Evolutionary conservation across 1,284 basidiomycete species (phyloP).

Genomic region (Hypsizygus ulmarius): DNA sequence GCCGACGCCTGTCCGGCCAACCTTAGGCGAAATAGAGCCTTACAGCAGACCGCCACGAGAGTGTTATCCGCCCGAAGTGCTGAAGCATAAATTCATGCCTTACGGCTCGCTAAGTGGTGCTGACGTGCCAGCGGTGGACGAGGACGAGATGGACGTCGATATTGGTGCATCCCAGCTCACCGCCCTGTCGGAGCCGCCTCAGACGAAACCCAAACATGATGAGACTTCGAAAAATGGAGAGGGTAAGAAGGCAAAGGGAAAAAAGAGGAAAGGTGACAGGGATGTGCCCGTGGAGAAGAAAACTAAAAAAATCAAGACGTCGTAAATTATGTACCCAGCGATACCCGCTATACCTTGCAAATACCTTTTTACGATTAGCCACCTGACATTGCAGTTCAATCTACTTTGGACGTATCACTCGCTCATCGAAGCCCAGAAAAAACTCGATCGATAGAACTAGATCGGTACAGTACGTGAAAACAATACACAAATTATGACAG

Average conservation of each 20-base stretch:
- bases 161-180: not conserved
- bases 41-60: conserved; percentile 55
- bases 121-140: conserved; percentile 20
- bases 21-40: conserved; percentile 19
- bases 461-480: conserved; percentile 4
- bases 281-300: conserved; percentile 30
- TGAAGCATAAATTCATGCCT: conserved; percentile 65
- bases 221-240: conserved; percentile 7
- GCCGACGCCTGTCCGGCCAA: conserved; percentile 30
- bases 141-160: conserved; percentile 18
- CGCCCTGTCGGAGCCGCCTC: not conserved
- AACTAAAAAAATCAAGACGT: conserved; percentile 41
- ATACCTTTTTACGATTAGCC: too few species aligned
- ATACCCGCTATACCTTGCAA: too few species aligned
- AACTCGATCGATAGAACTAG: conserved; percentile 7
- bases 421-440: too few species aligned
- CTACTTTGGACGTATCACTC: too few species aligned
- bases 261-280: conserved; percentile 45
- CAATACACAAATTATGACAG: conserved; percentile 12
- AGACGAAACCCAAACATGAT: conserved; percentile 6
- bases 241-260: conserved; percentile 31
- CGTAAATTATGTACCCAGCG: not conserved
- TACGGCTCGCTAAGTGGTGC: conserved; percentile 46
- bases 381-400: too few species aligned
- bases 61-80: conserved; percentile 53